Evolutionary conservation across 495 filamentous ascomycete species (phyloP).

Genomic region (Penicillium taxi): DNA sequence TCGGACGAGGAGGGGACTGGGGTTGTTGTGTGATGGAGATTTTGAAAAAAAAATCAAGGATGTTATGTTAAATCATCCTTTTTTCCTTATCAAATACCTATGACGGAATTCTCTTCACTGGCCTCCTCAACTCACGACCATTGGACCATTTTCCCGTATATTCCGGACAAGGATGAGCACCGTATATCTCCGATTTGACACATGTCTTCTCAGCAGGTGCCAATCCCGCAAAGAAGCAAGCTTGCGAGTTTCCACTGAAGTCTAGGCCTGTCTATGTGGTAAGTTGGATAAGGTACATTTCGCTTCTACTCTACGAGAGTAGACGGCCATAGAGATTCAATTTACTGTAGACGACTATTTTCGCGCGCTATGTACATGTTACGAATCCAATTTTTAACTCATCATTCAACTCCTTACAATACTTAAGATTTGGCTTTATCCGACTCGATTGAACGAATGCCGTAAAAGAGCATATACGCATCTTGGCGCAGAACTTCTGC

Average conservation of each 20-base stretch:
- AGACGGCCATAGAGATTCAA: slow-evolving; percentile 2
- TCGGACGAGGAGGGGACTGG: slow-evolving; percentile 18
- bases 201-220: no score
- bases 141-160: no score
- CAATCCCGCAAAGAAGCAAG: no score
- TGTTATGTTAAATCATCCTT: slow-evolving; percentile 24
- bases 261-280: no score
- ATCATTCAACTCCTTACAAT: background rate
- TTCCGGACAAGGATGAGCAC: no score
- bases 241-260: no score
- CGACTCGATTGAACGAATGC: slow-evolving; percentile 50
- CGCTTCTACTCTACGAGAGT: background rate
- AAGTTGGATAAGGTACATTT: no score
- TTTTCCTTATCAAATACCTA: slow-evolving; percentile 31
- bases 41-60: slow-evolving; percentile 25
- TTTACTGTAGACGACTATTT: slow-evolving; percentile 1
- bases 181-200: no score
- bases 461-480: slow-evolving; percentile 86
- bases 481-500: slow-evolving; percentile 71
- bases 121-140: background rate
- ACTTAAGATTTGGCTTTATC: slow-evolving; percentile 1
- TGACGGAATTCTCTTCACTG: slow-evolving; percentile 29
- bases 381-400: background rate
- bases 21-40: slow-evolving; percentile 23
- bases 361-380: slow-evolving; percentile 6